Percentiles rank a stretch among this genome's conserved stretches.
Evolutionary conservation across 2,329 filamentous ascomycete species (phyloP).

Genomic region (Hirsutella thompsonii): DNA sequence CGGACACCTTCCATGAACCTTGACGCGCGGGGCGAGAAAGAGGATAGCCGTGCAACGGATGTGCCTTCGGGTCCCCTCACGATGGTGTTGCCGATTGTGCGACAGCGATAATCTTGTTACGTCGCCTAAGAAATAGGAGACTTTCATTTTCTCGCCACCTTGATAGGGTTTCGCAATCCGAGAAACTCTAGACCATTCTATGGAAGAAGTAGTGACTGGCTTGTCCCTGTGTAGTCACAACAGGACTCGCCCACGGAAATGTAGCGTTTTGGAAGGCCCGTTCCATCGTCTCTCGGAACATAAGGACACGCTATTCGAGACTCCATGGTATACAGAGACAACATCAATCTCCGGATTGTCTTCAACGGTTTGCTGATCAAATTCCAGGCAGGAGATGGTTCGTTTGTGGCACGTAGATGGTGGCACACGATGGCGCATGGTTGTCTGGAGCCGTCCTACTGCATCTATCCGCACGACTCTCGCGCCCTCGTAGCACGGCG

Average conservation of each 20-base stretch:
- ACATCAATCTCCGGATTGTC: too few species aligned
- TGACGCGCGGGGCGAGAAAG: background rate
- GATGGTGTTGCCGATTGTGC: background rate
- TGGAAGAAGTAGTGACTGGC: too few species aligned
- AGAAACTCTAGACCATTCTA: too few species aligned
- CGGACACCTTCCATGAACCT: background rate
- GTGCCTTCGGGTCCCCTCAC: background rate
- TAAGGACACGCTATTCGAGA: too few species aligned
- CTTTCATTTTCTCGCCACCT: background rate
- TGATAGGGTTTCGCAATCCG: too few species aligned
- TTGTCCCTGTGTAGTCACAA: too few species aligned
- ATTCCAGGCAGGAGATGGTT: too few species aligned
- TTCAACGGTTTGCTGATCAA: too few species aligned
- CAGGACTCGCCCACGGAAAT: too few species aligned
- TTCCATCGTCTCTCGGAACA: too few species aligned
- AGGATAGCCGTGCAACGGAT: background rate
- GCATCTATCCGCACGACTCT: background rate
- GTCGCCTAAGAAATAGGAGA: background rate
- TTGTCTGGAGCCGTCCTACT: background rate
- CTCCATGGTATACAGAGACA: too few species aligned
- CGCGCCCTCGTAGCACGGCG: background rate
- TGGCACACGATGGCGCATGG: conserved; percentile 1
- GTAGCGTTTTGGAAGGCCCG: too few species aligned
- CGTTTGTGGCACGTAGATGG: background rate
- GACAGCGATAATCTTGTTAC: background rate